Percentiles rank a stretch among this genome's conserved stretches.
Evolutionary conservation across 225 moss, liverwort and hornwort species (phyloP).

Genomic region (Physcomitrellopsis africana): DNA sequence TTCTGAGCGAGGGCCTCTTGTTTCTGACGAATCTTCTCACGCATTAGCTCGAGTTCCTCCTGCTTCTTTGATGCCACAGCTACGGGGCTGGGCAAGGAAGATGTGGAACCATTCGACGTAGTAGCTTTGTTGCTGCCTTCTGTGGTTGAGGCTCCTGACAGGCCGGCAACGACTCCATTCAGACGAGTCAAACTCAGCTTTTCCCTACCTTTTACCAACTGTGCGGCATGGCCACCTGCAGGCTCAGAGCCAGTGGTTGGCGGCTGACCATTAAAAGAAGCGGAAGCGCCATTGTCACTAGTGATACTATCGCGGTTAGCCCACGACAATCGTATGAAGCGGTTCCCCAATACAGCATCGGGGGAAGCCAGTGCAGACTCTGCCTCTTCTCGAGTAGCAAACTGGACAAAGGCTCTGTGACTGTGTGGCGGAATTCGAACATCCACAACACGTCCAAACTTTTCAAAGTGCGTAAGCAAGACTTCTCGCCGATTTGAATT

Average conservation of each 20-base stretch:
- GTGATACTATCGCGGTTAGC: conserved; percentile 70
- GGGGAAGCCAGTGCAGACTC: conserved; percentile 64
- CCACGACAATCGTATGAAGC: conserved; percentile 72
- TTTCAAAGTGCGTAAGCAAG: conserved; percentile 59
- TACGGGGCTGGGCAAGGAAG: conserved; percentile 30
- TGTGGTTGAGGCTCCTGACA: conserved; percentile 27
- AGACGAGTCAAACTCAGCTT: conserved; percentile 34
- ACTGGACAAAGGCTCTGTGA: conserved; percentile 74
- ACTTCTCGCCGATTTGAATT: conserved; percentile 59
- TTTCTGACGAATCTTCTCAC: conserved; percentile 58
- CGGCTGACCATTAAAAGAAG: conserved; percentile 26
- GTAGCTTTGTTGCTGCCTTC: conserved; percentile 42
- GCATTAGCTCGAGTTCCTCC: conserved; percentile 68
- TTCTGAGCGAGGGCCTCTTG: conserved; percentile 62
- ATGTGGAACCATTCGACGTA: conserved; percentile 44
- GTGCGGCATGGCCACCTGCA: conserved; percentile 22
- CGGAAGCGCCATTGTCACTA: conserved; percentile 33
- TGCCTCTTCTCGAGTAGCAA: conserved; percentile 63
- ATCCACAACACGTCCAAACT: conserved; percentile 67
- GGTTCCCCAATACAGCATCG: conserved; percentile 73
- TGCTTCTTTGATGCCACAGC: conserved; percentile 50
- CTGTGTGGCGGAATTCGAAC: conserved; percentile 65
- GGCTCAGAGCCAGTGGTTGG: conserved; percentile 32
- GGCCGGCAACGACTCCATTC: conserved; percentile 45
- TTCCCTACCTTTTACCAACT: conserved; percentile 22